Percentiles rank a stretch among this genome's conserved stretches.
Conservation (phyloP, 495 filamentous ascomycete genomes). For the Neurospora sp. region DNA sequence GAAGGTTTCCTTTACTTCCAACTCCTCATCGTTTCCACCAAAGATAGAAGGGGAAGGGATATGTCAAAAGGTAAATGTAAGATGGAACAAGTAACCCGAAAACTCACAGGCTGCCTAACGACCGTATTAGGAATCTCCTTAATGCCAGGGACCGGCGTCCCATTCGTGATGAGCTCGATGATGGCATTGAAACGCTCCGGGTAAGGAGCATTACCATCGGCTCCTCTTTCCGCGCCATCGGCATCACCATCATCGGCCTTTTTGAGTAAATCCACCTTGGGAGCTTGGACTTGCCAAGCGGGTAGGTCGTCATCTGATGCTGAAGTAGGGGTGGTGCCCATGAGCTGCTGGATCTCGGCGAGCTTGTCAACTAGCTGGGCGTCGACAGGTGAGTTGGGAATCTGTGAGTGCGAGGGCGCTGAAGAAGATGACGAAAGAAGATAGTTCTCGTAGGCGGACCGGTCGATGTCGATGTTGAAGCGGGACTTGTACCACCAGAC, state of each 20-base stretch:
- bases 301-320: slow-evolving; percentile 16
- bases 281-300: slow-evolving; percentile 33
- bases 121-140: slow-evolving; percentile 79
- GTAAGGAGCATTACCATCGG: slow-evolving; percentile 48
- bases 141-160: slow-evolving; percentile 80
- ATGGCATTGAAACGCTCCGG: slow-evolving; percentile 83
- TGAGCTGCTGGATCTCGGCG: slow-evolving; percentile 16
- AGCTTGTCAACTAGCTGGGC: slow-evolving; percentile 15
- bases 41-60: no score
- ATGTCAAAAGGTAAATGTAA: neutral
- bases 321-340: neutral
- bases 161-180: slow-evolving; percentile 75
- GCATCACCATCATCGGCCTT: slow-evolving; percentile 17
- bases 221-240: slow-evolving; percentile 8
- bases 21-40: neutral
- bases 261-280: slow-evolving; percentile 30
- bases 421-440: neutral
- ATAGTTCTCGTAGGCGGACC: slow-evolving; percentile 25
- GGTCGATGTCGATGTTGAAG: slow-evolving; percentile 25
- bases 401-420: slow-evolving; percentile 1
- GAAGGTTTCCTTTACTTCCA: neutral
- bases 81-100: no score
- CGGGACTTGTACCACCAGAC: slow-evolving; percentile 35
- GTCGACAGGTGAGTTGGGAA: slow-evolving; percentile 5
- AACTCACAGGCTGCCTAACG: slow-evolving; percentile 42